Evolutionary conservation across 2,329 filamentous ascomycete genomes (phyloP).

Genomic region (Phyllachora maydis): DNA sequence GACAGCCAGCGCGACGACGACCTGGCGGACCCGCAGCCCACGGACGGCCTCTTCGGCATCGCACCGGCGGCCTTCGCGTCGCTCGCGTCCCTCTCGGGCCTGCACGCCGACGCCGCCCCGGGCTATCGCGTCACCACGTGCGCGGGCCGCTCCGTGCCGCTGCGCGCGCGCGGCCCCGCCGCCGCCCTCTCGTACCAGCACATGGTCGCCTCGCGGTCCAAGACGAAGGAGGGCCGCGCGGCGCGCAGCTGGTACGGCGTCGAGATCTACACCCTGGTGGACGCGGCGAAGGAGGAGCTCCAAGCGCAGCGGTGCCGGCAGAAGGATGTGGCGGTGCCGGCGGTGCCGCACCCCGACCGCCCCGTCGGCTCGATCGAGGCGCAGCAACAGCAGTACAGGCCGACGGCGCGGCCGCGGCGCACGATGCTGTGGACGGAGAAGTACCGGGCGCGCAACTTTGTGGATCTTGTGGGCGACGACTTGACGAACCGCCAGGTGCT

Average conservation of each 20-base stretch:
- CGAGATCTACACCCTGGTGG: slow-evolving; percentile 68
- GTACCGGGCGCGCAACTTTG: slow-evolving; percentile 79
- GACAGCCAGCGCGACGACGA: slow-evolving; percentile 6
- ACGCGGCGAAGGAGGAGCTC: slow-evolving; percentile 43
- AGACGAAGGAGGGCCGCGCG: slow-evolving; percentile 44
- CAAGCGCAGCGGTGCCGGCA: no score
- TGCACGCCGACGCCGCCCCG: slow-evolving; percentile 1
- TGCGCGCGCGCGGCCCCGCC: slow-evolving; percentile 29
- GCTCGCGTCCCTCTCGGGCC: slow-evolving; percentile 1
- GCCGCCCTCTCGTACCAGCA: slow-evolving; percentile 36
- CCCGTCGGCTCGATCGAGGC: slow-evolving; percentile 22
- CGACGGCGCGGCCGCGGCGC: no score
- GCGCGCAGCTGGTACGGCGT: slow-evolving; percentile 76
- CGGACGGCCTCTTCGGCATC: slow-evolving; percentile 7
- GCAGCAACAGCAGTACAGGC: slow-evolving; percentile 18
- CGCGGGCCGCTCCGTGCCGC: slow-evolving; percentile 30
- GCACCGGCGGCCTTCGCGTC: slow-evolving; percentile 3
- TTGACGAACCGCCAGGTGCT: slow-evolving; percentile 78
- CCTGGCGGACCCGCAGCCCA: slow-evolving; percentile 7
- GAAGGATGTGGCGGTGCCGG: no score
- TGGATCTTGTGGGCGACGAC: slow-evolving; percentile 87
- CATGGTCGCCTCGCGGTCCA: slow-evolving; percentile 47
- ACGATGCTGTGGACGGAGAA: slow-evolving; percentile 89
- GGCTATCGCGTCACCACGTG: slow-evolving; percentile 28
- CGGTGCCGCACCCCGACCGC: slow-evolving; percentile 11